Evolutionary conservation across 129 eudicot genomes (phyloP).

Genomic region (Heracleum sosnowskyi): DNA sequence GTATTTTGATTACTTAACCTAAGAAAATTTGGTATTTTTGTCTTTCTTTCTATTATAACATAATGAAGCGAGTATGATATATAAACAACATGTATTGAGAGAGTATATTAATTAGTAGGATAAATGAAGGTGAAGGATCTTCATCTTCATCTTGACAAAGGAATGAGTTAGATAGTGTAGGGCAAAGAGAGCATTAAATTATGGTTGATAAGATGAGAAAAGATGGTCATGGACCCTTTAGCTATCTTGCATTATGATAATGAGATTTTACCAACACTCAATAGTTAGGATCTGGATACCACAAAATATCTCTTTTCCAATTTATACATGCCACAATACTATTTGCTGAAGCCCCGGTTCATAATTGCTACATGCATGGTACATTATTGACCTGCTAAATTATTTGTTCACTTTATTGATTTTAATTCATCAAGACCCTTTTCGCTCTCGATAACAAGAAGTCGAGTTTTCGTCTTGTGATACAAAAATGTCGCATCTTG

Average conservation of each 20-base stretch:
- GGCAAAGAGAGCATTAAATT: constrained; percentile 15
- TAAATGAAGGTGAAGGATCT: constrained; percentile 19
- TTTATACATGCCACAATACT: background rate
- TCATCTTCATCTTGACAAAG: constrained; percentile 14
- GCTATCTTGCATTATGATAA: background rate
- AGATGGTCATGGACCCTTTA: constrained; percentile 10
- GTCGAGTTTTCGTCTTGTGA: too few species aligned
- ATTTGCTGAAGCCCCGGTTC: background rate
- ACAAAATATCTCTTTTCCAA: background rate
- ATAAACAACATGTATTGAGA: background rate
- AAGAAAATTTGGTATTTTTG: too few species aligned
- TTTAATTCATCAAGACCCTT: too few species aligned
- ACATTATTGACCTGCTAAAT: background rate
- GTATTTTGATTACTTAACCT: too few species aligned
- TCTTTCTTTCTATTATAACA: too few species aligned
- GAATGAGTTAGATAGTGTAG: constrained; percentile 27
- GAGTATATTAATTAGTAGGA: background rate
- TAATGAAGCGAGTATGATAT: too few species aligned
- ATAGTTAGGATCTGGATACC: background rate
- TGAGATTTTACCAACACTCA: background rate
- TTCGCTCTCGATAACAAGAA: too few species aligned
- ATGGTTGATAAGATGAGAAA: constrained; percentile 14
- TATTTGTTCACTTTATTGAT: background rate
- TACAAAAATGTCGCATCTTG: too few species aligned
- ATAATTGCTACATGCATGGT: background rate